Percentiles rank a stretch among this genome's conserved stretches.
phyloP scores from a whole-genome alignment of 257 asterid genomes.

The Petunia axillaris region DNA sequence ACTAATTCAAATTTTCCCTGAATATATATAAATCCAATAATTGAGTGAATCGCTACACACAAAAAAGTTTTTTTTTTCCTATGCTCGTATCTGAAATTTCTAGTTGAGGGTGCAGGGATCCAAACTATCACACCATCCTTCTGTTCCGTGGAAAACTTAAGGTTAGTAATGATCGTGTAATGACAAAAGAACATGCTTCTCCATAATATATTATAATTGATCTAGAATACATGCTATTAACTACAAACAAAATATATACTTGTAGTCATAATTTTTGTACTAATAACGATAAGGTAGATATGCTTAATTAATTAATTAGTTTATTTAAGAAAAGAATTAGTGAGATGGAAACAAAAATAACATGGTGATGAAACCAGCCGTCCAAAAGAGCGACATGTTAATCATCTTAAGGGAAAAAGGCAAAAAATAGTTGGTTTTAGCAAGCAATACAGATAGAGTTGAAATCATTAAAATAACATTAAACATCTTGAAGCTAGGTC shows the following conservation, averaged over 20 bases:
- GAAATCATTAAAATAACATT: slow-evolving; percentile 24
- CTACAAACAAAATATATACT: too few species aligned
- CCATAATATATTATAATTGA: background rate
- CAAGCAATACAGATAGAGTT: slow-evolving; percentile 28
- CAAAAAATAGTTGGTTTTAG: slow-evolving; percentile 35
- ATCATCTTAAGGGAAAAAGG: slow-evolving; percentile 1
- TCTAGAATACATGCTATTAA: too few species aligned
- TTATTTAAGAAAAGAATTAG: background rate
- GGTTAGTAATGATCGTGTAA: slow-evolving; percentile 20
- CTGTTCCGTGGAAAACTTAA: background rate
- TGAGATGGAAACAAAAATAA: slow-evolving; percentile 27
- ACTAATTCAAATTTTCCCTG: too few species aligned
- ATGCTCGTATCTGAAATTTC: too few species aligned
- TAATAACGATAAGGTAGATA: background rate
- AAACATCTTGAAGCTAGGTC: slow-evolving; percentile 53
- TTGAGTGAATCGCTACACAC: too few species aligned
- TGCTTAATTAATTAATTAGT: background rate
- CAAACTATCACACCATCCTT: too few species aligned
- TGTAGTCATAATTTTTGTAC: background rate
- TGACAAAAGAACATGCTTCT: slow-evolving; percentile 14
- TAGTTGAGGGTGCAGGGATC: too few species aligned
- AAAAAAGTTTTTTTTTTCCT: too few species aligned
- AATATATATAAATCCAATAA: too few species aligned
- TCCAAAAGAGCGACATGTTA: slow-evolving; percentile 45
- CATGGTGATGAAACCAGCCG: slow-evolving; percentile 43